Evolutionary conservation across 1,284 basidiomycete species (phyloP).

Genomic region (Phlebopus sp.): DNA sequence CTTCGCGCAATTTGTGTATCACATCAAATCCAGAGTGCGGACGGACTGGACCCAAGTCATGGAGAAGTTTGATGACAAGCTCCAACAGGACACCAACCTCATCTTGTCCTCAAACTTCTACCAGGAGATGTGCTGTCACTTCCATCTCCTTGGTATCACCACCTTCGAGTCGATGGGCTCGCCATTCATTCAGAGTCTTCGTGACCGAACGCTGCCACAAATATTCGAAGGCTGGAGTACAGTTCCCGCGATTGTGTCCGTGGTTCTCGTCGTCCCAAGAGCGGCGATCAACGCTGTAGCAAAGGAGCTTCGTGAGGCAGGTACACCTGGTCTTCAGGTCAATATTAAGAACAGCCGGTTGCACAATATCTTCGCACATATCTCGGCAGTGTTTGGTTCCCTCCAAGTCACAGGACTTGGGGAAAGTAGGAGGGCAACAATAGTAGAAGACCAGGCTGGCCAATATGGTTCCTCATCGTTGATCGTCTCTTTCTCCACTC

Average conservation of each 20-base stretch:
- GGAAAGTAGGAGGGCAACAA: constrained; percentile 19
- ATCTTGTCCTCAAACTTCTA: constrained; percentile 35
- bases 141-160: constrained; percentile 33
- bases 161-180: constrained; percentile 21
- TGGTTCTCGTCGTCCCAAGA: constrained; percentile 26
- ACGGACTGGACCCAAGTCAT: constrained; percentile 37
- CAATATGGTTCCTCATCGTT: constrained; percentile 35
- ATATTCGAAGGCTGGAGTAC: constrained; percentile 21
- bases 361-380: constrained; percentile 36
- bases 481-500: constrained; percentile 38
- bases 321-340: constrained; percentile 40
- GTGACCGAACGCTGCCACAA: neutral
- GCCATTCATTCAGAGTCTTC: constrained; percentile 12
- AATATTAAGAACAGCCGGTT: constrained; percentile 21
- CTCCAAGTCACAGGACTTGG: constrained; percentile 20
- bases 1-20: constrained; percentile 41
- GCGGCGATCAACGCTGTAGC: constrained; percentile 15
- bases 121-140: constrained; percentile 43
- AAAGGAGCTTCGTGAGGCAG: constrained; percentile 18
- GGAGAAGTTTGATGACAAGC: constrained; percentile 24
- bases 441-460: constrained; percentile 35
- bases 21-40: constrained; percentile 35
- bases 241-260: constrained; percentile 22
- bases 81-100: constrained; percentile 31
- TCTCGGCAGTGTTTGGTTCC: constrained; percentile 38